Evolutionary conservation across 148 eudicot species (phyloP), one percentile per base, ranked within the genome.

Genomic region (Rhododendron griersonianum): DNA sequence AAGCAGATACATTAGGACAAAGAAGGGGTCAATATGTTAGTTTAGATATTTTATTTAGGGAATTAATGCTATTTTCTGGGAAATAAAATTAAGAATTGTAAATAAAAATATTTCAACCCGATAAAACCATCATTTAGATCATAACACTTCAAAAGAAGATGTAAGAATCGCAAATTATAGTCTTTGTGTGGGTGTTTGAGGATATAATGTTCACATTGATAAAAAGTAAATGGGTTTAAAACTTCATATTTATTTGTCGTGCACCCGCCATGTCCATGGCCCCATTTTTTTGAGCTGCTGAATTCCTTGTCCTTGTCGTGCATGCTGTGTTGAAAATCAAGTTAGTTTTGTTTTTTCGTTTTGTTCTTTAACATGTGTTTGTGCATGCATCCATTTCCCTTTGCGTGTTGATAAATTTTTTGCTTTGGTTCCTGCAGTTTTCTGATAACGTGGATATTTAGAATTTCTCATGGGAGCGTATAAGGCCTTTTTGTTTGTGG

Each of bases 361-460:
- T n/a, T 65, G 67, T 61, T 61, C 25, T 61, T 61, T 21, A 6
- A 61, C 67, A 1, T 61, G 67, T 61, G 67, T 51, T 11, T 25
- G 30, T 51, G 61, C 28, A 11, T 30, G 67, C 45, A 6, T 51
- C 44, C 7, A 15, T 53, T 39, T 6, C 14, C 37, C 6, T 23
- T 13, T 79, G 37, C 39, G 28, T 79, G 53, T 78, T 47, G 28
- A 55, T 35, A 19, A 48, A 37, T 37, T n/a, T 81, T 33, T 15
- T 80, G 83, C 41, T 80, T 9, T 57, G 44, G 35, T 81, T 57
- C 71, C 71, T 35, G 50, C 73, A 81, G 28, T 81, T 81, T 57
- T 81, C 33, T 57, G 48, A 51, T 11, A 35, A 11, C 33, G 11
- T 50, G n/a, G 65, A 30, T 28, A 41, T 80, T 80, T 50, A 50